Evolutionary conservation across 495 filamentous ascomycete species (phyloP), one percentile per base, ranked within the genome.

Genomic region (Aspergillus wentii): DNA sequence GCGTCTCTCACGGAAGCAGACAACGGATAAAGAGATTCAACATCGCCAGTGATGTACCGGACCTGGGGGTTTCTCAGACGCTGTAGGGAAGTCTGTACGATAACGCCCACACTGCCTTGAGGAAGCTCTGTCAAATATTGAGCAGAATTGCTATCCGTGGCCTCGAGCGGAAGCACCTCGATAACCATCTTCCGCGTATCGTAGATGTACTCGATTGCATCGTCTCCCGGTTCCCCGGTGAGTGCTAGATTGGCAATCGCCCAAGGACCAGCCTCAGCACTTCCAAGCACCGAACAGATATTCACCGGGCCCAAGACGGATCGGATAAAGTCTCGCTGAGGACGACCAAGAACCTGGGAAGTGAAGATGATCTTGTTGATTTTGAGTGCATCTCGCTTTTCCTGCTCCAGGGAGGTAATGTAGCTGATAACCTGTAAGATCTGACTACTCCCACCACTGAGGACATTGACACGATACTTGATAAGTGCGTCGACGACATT

Each of bases 31-130:
- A 69, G 11, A 4, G 61, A 66, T 3, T 48, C 60, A 8, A 66
- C 25, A 33, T 69, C 65, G 10, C 65, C 64, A 3, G 54, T 57
- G 5, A 54, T 41, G 36, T 64, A 69, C 4, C 65, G 56, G 8
- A 69, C 54, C 2, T 66, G 45, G 0, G 65, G 65, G 27, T 69
- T 62, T 1, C 60, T 50, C 3, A 56, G 32, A 5, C 62, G 52
- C 20, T 54, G 48, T 3, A 69, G 41, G 1, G 64, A 68, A 2
- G 62, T 69, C 22, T 61, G 50, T 0, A 61, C 51, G 15, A 68
- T 36, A n/a, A 63, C 65, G 61, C 3, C 35, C 26, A 18, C 56
- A 39, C 1, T 49, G 54, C 1, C 50, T 41, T 2, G 55, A 44
- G 0, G 62, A 9, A 8, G 17, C 21, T 8, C 4, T 21, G 9